phyloP scores from a whole-genome alignment of 2,329 filamentous ascomycete genomes.

The Paraconiothyrium sp. region DNA sequence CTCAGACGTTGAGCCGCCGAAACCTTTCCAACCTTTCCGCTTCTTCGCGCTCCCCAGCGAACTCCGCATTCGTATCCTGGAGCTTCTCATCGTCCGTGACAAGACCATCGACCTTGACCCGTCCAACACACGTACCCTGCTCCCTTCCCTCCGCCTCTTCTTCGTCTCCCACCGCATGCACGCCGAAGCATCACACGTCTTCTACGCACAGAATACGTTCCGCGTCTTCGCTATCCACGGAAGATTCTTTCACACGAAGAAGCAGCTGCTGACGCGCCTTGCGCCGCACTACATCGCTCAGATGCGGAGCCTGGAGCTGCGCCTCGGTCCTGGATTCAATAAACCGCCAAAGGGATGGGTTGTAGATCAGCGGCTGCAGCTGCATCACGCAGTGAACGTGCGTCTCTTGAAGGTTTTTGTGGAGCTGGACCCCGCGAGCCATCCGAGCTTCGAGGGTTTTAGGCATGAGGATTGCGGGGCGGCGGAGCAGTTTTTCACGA shows the following conservation, averaged over 20 bases:
- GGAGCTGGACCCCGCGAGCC: constrained; percentile 73
- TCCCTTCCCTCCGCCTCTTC: constrained; percentile 70
- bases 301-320: constrained; percentile 73
- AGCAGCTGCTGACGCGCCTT: constrained; percentile 74
- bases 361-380: constrained; percentile 70
- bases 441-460: constrained; percentile 73
- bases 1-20: constrained; percentile 18
- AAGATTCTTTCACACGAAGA: constrained; percentile 75
- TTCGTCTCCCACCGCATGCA: constrained; percentile 65
- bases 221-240: constrained; percentile 64
- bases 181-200: constrained; percentile 60
- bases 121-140: constrained; percentile 70
- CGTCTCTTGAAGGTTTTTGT: constrained; percentile 72
- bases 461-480: constrained; percentile 59
- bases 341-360: constrained; percentile 76
- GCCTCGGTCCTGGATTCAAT: constrained; percentile 77
- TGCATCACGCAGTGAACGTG: constrained; percentile 69
- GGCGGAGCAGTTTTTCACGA: constrained; percentile 74
- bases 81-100: constrained; percentile 59
- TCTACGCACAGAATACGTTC: constrained; percentile 63
- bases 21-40: constrained; percentile 51
- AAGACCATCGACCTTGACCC: constrained; percentile 73
- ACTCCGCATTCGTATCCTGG: constrained; percentile 61
- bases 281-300: constrained; percentile 67
- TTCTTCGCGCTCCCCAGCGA: constrained; percentile 65